Evolutionary conservation across 257 asterid species (phyloP), one percentile per base, ranked within the genome.

Genomic region (Fraxinus quadrangulata): DNA sequence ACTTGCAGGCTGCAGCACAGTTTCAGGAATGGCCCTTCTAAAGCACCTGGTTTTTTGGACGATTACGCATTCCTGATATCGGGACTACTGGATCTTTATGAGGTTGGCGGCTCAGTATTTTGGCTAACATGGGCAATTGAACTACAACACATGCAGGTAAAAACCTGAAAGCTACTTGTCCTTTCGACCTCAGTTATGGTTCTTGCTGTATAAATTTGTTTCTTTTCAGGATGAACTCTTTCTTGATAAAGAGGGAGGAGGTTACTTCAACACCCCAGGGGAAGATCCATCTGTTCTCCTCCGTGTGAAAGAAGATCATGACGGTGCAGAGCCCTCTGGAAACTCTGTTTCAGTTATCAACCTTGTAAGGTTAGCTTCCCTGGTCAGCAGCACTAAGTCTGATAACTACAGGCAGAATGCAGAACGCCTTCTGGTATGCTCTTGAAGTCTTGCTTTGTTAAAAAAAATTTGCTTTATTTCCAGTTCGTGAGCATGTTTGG

Each of bases 271-370:
- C 74, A 91, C 97, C 14, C 85, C 91, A 0, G 99, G 99, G 0
- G 94, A 89, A 67, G 99, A 95, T 78, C 93, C 98, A 31, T 95
- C 98, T 0, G 87, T 95, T 76, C 98, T 95, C 72, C 97, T 95
- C 23, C 93, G 98, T 11, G 92, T 91, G 51, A 42, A 42, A 83
- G 99, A 95, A 88, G 98, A 95, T 77, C 93, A 93, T 10, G 99
- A 95, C 49, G 98, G 98, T 19, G 99, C 99, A 4, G 99, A 95
- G 81, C 99, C 99, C 21, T 95, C 99, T 0, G 99, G 97, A 21
- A 95, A 95, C 86, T 95, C 99, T 9, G 93, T 93, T 69, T 86
- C 99, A 0, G 90, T 84, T 9, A 87, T 93, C 75, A 95, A 95
- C 85, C 84, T 95, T 59, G 90, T 90, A 47, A 87, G 99, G 66